Evolutionary conservation across 805 yeast species (phyloP).

Genomic region (Wickerhamomyces tratensis): DNA sequence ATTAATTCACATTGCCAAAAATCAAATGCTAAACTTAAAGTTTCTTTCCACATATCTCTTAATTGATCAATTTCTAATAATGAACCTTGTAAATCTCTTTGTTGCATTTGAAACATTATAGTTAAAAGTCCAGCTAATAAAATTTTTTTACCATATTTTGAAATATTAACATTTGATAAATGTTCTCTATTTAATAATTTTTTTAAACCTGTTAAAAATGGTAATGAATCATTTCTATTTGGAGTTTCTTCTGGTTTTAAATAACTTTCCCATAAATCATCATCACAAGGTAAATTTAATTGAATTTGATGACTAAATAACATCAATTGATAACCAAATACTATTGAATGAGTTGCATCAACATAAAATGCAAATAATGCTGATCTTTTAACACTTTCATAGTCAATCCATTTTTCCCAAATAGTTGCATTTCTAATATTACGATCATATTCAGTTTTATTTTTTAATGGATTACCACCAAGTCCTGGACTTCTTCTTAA

Average conservation of each 20-base stretch:
- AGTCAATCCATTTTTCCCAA: slow-evolving; percentile 67
- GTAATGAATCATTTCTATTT: slow-evolving; percentile 19
- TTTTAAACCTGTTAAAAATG: slow-evolving; percentile 50
- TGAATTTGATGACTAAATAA: slow-evolving; percentile 54
- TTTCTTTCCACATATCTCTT: slow-evolving; percentile 57
- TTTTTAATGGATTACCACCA: slow-evolving; percentile 53
- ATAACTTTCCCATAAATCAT: slow-evolving; percentile 43
- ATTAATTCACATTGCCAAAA: slow-evolving; percentile 48
- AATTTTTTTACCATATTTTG: slow-evolving; percentile 57
- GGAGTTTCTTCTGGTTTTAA: slow-evolving; percentile 19
- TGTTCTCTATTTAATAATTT: slow-evolving; percentile 43
- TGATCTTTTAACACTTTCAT: slow-evolving; percentile 68
- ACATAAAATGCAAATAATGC: slow-evolving; percentile 76
- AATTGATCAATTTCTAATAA: slow-evolving; percentile 31
- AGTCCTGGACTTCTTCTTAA: slow-evolving; percentile 66
- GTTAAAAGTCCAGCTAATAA: slow-evolving; percentile 59
- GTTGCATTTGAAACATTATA: slow-evolving; percentile 64
- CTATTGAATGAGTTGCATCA: slow-evolving; percentile 70
- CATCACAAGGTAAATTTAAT: slow-evolving; percentile 54
- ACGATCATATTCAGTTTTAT: slow-evolving; percentile 18
- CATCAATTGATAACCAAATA: slow-evolving; percentile 63
- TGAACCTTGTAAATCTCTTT: slow-evolving; percentile 54
- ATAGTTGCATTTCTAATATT: slow-evolving; percentile 24
- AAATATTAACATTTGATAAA: slow-evolving; percentile 20
- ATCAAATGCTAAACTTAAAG: slow-evolving; percentile 60